A percentile compares a stretch with the other conserved stretches of the same genome.
phyloP scores from a whole-genome alignment of 164 flowering plant genomes.

The Vitis riparia region DNA sequence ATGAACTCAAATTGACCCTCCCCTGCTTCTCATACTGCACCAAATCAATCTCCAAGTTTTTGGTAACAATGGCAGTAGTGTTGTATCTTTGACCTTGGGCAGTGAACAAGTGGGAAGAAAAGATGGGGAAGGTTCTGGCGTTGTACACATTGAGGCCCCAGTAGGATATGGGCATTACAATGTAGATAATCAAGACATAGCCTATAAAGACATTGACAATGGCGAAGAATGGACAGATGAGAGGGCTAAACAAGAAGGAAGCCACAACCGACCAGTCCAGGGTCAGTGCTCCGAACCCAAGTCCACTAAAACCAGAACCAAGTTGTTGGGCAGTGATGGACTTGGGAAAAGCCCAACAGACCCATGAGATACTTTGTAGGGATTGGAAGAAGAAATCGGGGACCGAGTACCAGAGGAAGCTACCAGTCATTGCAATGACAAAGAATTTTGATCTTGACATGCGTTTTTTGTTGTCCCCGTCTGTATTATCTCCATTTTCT shows the following conservation, averaged over 20 bases:
- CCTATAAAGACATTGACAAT: conserved; percentile 15
- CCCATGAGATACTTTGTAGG: conserved; percentile 11
- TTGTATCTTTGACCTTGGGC: conserved; percentile 35
- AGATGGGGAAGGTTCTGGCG: conserved; percentile 11
- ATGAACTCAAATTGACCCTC: conserved; percentile 38
- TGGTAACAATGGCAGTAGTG: conserved; percentile 39
- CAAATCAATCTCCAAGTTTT: conserved; percentile 45
- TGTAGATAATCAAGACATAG: conserved; percentile 2
- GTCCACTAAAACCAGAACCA: conserved; percentile 15
- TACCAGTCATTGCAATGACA: conserved; percentile 13
- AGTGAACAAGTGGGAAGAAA: conserved; percentile 31
- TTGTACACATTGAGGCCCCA: conserved; percentile 18
- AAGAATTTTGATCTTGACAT: conserved; percentile 17
- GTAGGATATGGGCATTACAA: conserved; percentile 9
- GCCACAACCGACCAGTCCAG: conserved; percentile 17
- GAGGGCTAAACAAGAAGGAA: conserved; percentile 16
- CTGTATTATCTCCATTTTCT: not conserved
- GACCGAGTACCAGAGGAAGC: conserved; percentile 11
- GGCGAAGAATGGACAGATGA: conserved; percentile 17
- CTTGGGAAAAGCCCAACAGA: conserved; percentile 16
- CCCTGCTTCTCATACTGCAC: conserved; percentile 37
- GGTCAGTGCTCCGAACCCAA: conserved; percentile 12
- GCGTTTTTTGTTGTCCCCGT: not conserved
- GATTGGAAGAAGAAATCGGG: conserved; percentile 15
- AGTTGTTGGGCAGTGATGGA: conserved; percentile 20